Evolutionary conservation across 495 filamentous ascomycete species (phyloP), one percentile per base, ranked within the genome.

Genomic region (Usnea hakonensis): DNA sequence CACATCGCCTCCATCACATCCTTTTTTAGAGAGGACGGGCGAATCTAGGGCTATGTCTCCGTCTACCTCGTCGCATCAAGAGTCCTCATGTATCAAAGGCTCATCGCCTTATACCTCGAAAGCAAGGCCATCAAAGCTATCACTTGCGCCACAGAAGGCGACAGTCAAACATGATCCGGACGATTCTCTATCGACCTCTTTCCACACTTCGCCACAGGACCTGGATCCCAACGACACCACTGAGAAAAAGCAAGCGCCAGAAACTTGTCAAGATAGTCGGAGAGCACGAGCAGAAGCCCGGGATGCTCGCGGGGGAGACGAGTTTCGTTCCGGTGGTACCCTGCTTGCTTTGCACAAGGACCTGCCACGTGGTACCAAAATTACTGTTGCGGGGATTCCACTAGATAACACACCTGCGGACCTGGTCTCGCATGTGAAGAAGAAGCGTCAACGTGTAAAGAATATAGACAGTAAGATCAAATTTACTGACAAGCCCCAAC

Each of bases 391-490:
- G 28, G 58, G 58, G n/a, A 35, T 61, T 5, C 58, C 58, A 10
- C 10, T 61, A 10, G 58, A 61, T 19, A 16, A 61, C 2, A 40
- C 58, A 19, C 46, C 58, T 35, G 58, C 48, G 36, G 58, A 61
- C 9, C 58, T 61, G 21, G 44, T 23, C 23, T 30, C 35, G 13
- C 14, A 36, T 38, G 46, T 61, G 35, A n/a, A 30, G 41, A 38
- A 54, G 46, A 50, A 54, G 33, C 58, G 58, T 30, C 35, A 14
- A 28, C 23, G 28, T 32, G 36, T 61, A 5, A 32, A 28, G 7
- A 19, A 3, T 30, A 54, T 30, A 32, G 36, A 36, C 8, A 61
- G 32, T 23, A n/a, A 14, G 37, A 52, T 48, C 36, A 48, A 40
- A n/a, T 53, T 53, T 53, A 53, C 58, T 61, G 40, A 61, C 58